Percentiles rank a stretch among this genome's conserved stretches.
These are phyloP conservation scores for Eucommia ulmoides DNA, from an alignment of 257 asterid species.

Conservation along the genomic window DNA sequence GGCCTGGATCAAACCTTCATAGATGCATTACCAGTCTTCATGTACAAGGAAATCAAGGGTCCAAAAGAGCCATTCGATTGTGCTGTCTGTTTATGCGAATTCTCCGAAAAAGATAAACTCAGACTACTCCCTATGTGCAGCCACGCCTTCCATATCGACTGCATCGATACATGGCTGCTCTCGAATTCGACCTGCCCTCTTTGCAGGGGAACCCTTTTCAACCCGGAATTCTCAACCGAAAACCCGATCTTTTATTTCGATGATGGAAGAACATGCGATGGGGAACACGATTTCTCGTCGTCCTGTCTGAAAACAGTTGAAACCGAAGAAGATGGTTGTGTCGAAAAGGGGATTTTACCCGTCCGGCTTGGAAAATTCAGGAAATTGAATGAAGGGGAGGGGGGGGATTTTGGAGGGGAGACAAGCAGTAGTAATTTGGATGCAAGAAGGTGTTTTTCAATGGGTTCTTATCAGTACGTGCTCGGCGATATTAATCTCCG, in stretches of 20 bases:
- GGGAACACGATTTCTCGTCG: slow-evolving; percentile 27
- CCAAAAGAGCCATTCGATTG: slow-evolving; percentile 89
- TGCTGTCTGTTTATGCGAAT: slow-evolving; percentile 87
- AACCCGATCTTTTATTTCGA: slow-evolving; percentile 68
- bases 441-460: slow-evolving; percentile 78
- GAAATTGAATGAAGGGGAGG: slow-evolving; percentile 24
- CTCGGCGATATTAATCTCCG: slow-evolving; percentile 65
- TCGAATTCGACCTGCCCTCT: slow-evolving; percentile 93
- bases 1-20: slow-evolving; percentile 89
- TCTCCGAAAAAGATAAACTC: slow-evolving; percentile 58
- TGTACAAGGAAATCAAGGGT: slow-evolving; percentile 73
- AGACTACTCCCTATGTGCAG: slow-evolving; percentile 84
- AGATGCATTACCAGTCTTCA: slow-evolving; percentile 75
- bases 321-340: slow-evolving; percentile 41
- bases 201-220: slow-evolving; percentile 65
- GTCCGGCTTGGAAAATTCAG: slow-evolving; percentile 55
- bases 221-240: slow-evolving; percentile 64
- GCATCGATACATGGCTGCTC: slow-evolving; percentile 94
- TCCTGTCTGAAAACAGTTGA: slow-evolving; percentile 43
- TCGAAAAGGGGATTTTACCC: slow-evolving; percentile 44
- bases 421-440: slow-evolving; percentile 81
- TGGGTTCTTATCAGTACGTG: slow-evolving; percentile 93
- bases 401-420: slow-evolving; percentile 42
- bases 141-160: slow-evolving; percentile 84
- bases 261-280: slow-evolving; percentile 32